A percentile compares a stretch with the other conserved stretches of the same genome.
These are phyloP conservation scores for Isabelozyma gotoi DNA, from an alignment of 805 yeast species.

Conservation along the genomic window DNA sequence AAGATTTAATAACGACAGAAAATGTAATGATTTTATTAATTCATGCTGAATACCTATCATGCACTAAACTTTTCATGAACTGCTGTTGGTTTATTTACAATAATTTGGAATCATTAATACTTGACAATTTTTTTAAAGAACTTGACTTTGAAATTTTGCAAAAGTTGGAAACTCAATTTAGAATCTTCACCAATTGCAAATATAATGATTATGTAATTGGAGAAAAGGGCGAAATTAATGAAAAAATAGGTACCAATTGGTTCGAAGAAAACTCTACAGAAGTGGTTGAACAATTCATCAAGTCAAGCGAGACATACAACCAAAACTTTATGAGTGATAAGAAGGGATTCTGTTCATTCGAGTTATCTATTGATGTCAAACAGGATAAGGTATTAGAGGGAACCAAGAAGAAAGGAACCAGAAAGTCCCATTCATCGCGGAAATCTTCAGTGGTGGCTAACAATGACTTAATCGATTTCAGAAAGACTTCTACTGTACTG, in stretches of 20 bases:
- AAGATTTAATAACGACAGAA: constrained; percentile 55
- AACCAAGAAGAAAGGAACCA: constrained; percentile 16
- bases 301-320: constrained; percentile 19
- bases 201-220: constrained; percentile 15
- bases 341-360: constrained; percentile 31
- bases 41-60: constrained; percentile 52
- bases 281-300: constrained; percentile 20
- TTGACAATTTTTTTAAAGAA: constrained; percentile 37
- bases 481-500: constrained; percentile 13
- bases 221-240: constrained; percentile 15
- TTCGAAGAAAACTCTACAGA: constrained; percentile 17
- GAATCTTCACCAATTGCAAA: constrained; percentile 28
- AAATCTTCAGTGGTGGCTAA: neutral
- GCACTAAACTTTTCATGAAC: constrained; percentile 54
- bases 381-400: constrained; percentile 12
- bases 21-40: constrained; percentile 58
- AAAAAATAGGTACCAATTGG: constrained; percentile 12
- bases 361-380: constrained; percentile 35
- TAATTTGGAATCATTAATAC: constrained; percentile 62
- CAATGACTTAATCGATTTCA: constrained; percentile 21
- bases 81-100: constrained; percentile 69
- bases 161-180: constrained; percentile 27
- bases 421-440: constrained; percentile 7
- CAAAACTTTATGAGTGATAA: constrained; percentile 33
- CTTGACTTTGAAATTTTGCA: constrained; percentile 24